Evolutionary conservation across 257 asterid species (phyloP), one percentile per base, ranked within the genome.

Genomic region (Rubia yunnanensis): DNA sequence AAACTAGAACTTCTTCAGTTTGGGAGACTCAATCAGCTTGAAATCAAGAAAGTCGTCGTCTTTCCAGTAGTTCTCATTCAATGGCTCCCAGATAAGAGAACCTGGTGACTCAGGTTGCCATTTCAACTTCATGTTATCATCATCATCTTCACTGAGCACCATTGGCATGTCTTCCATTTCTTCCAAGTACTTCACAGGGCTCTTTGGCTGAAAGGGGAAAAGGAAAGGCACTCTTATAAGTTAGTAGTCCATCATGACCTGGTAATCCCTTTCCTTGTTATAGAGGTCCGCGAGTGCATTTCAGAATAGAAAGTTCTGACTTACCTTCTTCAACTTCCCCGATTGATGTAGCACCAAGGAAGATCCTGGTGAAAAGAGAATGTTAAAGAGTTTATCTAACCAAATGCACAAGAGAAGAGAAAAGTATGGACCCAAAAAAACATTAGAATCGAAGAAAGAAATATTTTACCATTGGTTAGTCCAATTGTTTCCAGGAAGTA

Each of bases 401-500:
- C 36, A 65, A 6, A 61, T 36, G 7, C 9, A 27, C 9, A 38
- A 24, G 5, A 14, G 18, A 24, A 9, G 46, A 24, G 14, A 20
- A 15, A 24, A 14, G 63, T 5, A 70, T 11, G 20, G 5, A 6
- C n/a, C 10, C 5, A 18, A 49, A 15, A 44, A 44, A 14, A 35
- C 18, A 68, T 50, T 9, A 64, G 34, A 28, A 54, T 39, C 20
- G 9, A 26, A 44, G 30, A 5, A n/a, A 32, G 49, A 62, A 32
- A 59, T 6, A 18, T 7, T 52, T 10, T 79, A 87, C 92, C 85
- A 72, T 77, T 81, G 50, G 69, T 60, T 50, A 92, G 82, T 78
- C 95, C 99, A 35, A 83, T 85, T 30, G 88, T 69, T 76, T 84
- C 82, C 83, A 83, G 39, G 75, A 89, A 88, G 73, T 62, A 81